These are phyloP conservation scores for Trichoderma semiorbis DNA, from an alignment of 2,329 filamentous ascomycete species.

Conservation along the genomic window DNA sequence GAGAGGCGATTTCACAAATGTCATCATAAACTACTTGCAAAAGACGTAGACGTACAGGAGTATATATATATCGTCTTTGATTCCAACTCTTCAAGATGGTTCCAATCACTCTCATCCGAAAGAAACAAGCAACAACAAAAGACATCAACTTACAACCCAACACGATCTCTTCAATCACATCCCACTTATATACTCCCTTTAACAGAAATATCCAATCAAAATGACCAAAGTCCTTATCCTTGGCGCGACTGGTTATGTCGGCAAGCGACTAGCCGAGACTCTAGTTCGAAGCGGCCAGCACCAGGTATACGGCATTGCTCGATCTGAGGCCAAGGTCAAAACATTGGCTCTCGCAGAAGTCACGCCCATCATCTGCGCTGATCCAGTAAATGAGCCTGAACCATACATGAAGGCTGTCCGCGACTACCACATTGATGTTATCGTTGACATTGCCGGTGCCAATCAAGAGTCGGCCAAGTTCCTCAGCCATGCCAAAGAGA, in stretches of 20 bases:
- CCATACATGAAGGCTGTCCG: conserved; percentile 13
- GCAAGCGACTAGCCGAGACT: conserved; percentile 14
- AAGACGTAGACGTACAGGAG: not conserved
- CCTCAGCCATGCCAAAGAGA: conserved; percentile 10
- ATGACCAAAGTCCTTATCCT: conserved; percentile 20
- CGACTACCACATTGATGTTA: conserved; percentile 13
- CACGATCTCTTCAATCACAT: not conserved
- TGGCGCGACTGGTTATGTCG: conserved; percentile 19
- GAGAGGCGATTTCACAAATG: not conserved
- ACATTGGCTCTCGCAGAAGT: conserved; percentile 17
- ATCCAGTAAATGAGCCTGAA: conserved; percentile 17
- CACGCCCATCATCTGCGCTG: conserved; percentile 16
- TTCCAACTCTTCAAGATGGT: not conserved
- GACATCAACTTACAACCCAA: not conserved
- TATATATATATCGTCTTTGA: not conserved
- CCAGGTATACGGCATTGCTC: conserved; percentile 18
- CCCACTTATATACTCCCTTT: not conserved
- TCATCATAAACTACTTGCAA: not conserved
- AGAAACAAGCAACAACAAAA: not conserved
- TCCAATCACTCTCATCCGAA: not conserved
- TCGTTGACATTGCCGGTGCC: conserved; percentile 18
- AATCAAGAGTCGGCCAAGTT: conserved; percentile 16
- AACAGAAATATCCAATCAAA: not conserved
- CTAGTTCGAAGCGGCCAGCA: conserved; percentile 18
- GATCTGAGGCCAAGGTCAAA: conserved; percentile 16